Conservation (phyloP, 441 rosid genomes). For the Sinapis alba region DNA sequence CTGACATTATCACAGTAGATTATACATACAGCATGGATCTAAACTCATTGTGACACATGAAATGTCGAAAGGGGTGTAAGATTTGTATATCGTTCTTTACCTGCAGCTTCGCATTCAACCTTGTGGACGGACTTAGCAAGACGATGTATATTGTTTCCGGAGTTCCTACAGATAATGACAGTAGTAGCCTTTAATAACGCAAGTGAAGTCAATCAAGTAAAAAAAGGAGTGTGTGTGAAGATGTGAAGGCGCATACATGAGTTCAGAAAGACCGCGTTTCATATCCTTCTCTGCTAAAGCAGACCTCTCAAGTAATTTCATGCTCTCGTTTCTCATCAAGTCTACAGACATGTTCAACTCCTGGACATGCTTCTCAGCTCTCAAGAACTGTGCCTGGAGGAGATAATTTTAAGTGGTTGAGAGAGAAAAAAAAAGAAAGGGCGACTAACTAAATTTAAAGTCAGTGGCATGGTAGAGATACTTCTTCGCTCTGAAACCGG, state of each 20-base stretch:
- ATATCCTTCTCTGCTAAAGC: conserved; percentile 83
- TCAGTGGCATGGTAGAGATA: conserved; percentile 18
- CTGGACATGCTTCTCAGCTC: conserved; percentile 79
- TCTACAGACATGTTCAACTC: conserved; percentile 74
- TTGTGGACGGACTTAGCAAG: conserved; percentile 76
- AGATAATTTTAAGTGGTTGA: conserved; percentile 12
- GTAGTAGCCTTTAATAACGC: neutral
- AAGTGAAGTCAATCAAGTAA: conserved; percentile 2
- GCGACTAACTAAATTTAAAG: neutral
- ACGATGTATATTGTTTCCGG: conserved; percentile 69
- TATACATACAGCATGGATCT: neutral
- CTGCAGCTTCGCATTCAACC: conserved; percentile 72
- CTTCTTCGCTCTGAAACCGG: conserved; percentile 89
- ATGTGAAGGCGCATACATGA: conserved; percentile 51
- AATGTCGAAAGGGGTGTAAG: neutral
- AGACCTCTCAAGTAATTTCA: conserved; percentile 81
- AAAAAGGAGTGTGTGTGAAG: neutral
- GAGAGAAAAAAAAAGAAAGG: neutral
- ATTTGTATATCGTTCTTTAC: conserved; percentile 43
- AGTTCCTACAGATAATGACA: conserved; percentile 51
- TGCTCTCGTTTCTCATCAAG: conserved; percentile 82
- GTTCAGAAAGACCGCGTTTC: conserved; percentile 72
- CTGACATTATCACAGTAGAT: conserved; percentile 14
- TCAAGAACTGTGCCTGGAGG: conserved; percentile 70
- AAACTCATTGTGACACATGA: neutral